A percentile compares a stretch with the other conserved stretches of the same genome.
Evolutionary conservation across 306 rosid genomes (phyloP).

Genomic region (Trifolium subterraneum): DNA sequence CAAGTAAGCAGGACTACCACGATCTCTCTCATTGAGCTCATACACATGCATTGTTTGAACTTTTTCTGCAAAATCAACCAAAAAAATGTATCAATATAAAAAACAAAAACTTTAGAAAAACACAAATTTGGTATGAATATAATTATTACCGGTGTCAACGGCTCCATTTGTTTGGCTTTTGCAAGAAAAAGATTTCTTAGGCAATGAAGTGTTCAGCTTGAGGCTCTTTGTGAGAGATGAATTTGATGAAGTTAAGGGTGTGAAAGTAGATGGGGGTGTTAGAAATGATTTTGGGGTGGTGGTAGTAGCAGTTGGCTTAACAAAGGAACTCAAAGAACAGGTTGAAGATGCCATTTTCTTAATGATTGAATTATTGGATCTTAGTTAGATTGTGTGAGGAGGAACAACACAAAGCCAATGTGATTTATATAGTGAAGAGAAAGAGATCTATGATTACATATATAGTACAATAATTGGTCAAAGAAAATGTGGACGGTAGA

Average conservation of each 20-base stretch:
- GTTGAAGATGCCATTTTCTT: conserved; percentile 54
- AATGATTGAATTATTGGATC: background rate
- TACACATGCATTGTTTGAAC: conserved; percentile 66
- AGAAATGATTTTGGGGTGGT: conserved; percentile 37
- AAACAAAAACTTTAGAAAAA: background rate
- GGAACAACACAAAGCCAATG: background rate
- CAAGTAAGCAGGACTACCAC: conserved; percentile 73
- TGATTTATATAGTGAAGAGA: conserved; percentile 5
- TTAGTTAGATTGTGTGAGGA: background rate
- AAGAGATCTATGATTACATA: too few species aligned
- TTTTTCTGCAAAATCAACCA: conserved; percentile 42
- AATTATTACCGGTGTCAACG: conserved; percentile 28
- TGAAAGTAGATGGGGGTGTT: conserved; percentile 32
- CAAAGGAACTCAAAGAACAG: conserved; percentile 43
- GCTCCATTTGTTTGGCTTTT: conserved; percentile 42
- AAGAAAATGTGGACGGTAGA: conserved; percentile 5
- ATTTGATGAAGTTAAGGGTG: conserved; percentile 41
- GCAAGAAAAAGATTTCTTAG: conserved; percentile 46
- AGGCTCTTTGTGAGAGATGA: conserved; percentile 35
- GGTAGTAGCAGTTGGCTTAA: conserved; percentile 16
- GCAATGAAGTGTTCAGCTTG: conserved; percentile 22
- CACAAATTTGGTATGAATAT: background rate
- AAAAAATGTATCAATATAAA: background rate
- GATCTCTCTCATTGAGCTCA: conserved; percentile 73
- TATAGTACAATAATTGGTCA: background rate